These are phyloP conservation scores for Nannochloropsis gaditana DNA, from an alignment of 108 stramenopile species.

Conservation along the genomic window DNA sequence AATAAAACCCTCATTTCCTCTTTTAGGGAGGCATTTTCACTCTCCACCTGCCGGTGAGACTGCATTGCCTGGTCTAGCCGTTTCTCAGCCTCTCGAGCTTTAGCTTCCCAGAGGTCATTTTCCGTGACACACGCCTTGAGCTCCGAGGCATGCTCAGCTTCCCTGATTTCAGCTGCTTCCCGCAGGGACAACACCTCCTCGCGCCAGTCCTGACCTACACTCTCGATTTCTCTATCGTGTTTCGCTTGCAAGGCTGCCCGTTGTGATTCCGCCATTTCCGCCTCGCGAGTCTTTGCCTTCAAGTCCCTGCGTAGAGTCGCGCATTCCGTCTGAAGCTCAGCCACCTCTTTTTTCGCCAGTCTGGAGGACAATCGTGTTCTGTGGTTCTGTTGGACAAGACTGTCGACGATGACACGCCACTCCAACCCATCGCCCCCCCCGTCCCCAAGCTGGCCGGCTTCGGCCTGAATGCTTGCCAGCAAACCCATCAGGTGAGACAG, in stretches of 20 bases:
- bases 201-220: not conserved
- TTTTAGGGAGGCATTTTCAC: not conserved
- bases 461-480: not conserved
- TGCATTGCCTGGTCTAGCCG: not conserved
- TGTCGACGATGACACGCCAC: not conserved
- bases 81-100: not conserved
- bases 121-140: not conserved
- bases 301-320: not conserved
- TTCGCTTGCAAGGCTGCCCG: not conserved
- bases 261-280: not conserved
- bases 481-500: not conserved
- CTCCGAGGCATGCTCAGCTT: not conserved
- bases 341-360: not conserved
- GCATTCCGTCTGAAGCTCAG: not conserved
- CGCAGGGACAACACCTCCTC: not conserved
- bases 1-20: not conserved
- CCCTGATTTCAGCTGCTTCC: not conserved
- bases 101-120: not conserved
- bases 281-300: not conserved
- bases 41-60: not conserved
- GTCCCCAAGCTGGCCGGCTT: not conserved
- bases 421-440: not conserved
- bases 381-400: not conserved
- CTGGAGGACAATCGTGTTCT: not conserved
- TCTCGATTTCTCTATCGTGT: not conserved